Evolutionary conservation across 148 eudicot species (phyloP), one percentile per base, ranked within the genome.

Genomic region (Nyssa sinensis): DNA sequence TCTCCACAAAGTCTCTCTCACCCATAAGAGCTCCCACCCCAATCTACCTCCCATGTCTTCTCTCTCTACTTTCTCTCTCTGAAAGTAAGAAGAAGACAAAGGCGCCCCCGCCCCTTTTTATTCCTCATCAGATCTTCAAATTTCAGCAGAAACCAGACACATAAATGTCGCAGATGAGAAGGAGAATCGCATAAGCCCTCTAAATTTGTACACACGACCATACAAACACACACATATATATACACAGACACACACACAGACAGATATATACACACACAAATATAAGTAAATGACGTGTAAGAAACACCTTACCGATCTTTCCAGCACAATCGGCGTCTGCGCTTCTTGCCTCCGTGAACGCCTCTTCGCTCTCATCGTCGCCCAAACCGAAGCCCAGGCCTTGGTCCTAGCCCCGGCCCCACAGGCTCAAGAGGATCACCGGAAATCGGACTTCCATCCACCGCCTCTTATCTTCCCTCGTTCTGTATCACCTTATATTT

Each of bases 321-420:
- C 87, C 27, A 85, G 94, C 82, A 70, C 33, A 57, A 79, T 85
- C 72, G 98, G 96, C 49, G 92, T 91, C 55, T 93, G 98, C 82
- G 92, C 94, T 28, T 70, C 96, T 41, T 93, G 98, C 51, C 92
- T 93, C 73, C 92, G 96, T 1, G 83, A 89, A 33, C 86, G 90
- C 0, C 91, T 93, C 8, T 34, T 75, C 23, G 24, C 65, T 14
- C 37, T 91, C 29, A 74, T 86, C 61, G 86, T 83, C 24, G 83
- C 80, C 10, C 96, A 88, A 64, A 61, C 79, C 28, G 75, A 83
- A 31, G 64, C 73, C 10, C 76, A 74, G 17, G 55, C 75, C 25
- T 76, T 64, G 10, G 37, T 47, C 25, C 72, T 62, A 34, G 58
- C 64, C 21, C 76, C 67, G 64, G 34, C 3, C 8, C 60, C 30